Base-by-base conservation (phyloP, 2,329 filamentous ascomycete species). In the Arthrinium puccinioides region DNA sequence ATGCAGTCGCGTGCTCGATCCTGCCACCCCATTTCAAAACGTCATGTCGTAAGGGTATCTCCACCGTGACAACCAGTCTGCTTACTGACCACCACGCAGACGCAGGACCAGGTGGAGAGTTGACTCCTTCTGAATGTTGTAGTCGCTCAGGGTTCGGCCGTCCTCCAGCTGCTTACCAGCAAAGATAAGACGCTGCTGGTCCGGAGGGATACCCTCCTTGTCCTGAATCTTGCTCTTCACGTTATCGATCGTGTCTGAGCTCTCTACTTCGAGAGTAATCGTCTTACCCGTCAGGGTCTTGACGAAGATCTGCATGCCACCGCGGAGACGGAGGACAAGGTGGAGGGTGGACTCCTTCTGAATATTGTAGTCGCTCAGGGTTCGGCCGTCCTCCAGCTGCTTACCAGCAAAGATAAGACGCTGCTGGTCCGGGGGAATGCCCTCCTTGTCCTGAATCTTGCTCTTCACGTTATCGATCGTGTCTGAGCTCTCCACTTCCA, bases 391-490 rank as follows among this genome's bases (percentile, higher is more conserved):
- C 60, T 95, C 87, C 1, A 95, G 67, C 63, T 95, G 87, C 77
- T 95, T 95, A 42, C 88, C 88, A 32, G 88, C 87, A 46, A 94
- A 94, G 58, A 95, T 94, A 10, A 95, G 69, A 53, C 89, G 87
- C 66, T 95, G 89, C 64, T 95, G 89, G 63, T 95, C 89, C 2
- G 89, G 89, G 1, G 89, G 89, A 38, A 96, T 95, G 18, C 89
- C 89, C 65, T 90, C 85, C 76, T 90, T 90, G 50, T 90, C 85
- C 53, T 90, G 85, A 20, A 96, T 96, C 76, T 96, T 95, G 5
- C 70, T 75, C 71, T 95, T 95, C 2, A 96, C 89, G 47, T 94
- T 94, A 68, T 95, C 87, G 57, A 94, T 94, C 0, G 87, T 94
- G 54, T 94, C 87, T 5, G 80, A 86, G 0, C 82, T 87, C 59